Percentiles rank a stretch among this genome's conserved stretches.
phyloP scores from a whole-genome alignment of 208 protist genomes.

The Acanthamoeba healyi region DNA sequence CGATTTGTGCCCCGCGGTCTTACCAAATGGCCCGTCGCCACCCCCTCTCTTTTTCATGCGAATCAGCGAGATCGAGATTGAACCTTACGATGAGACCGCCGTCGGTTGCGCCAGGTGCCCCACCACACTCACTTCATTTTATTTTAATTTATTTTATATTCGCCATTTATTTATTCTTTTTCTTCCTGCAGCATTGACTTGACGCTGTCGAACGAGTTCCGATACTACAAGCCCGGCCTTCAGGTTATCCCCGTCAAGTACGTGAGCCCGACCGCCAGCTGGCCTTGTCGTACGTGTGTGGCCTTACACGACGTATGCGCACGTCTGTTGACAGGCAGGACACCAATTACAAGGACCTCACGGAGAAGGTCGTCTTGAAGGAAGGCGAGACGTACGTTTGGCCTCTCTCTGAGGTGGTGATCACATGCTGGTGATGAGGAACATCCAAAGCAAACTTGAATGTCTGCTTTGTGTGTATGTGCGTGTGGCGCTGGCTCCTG shows the following conservation, averaged over 20 bases:
- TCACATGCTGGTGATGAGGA: not conserved
- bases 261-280: not conserved
- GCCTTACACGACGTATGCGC: not conserved
- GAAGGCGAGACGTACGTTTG: conserved; percentile 39
- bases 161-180: not conserved
- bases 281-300: not conserved
- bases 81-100: conserved; percentile 53
- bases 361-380: conserved; percentile 71
- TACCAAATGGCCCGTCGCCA: too few species aligned
- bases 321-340: not conserved
- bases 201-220: conserved; percentile 66
- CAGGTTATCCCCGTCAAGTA: conserved; percentile 48
- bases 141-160: not conserved
- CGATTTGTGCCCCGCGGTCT: not conserved
- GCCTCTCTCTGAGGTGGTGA: not conserved
- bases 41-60: too few species aligned
- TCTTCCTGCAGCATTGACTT: conserved; percentile 52
- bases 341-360: conserved; percentile 79
- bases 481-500: too few species aligned
- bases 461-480: too few species aligned
- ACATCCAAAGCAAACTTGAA: not conserved
- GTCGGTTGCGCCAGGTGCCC: conserved; percentile 70
- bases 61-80: conserved; percentile 53
- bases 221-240: conserved; percentile 48
- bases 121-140: not conserved